Evolutionary conservation across 176 grass and related monocot species (phyloP), one percentile per base, ranked within the genome.

Genomic region (Thinopyrum elongatum): DNA sequence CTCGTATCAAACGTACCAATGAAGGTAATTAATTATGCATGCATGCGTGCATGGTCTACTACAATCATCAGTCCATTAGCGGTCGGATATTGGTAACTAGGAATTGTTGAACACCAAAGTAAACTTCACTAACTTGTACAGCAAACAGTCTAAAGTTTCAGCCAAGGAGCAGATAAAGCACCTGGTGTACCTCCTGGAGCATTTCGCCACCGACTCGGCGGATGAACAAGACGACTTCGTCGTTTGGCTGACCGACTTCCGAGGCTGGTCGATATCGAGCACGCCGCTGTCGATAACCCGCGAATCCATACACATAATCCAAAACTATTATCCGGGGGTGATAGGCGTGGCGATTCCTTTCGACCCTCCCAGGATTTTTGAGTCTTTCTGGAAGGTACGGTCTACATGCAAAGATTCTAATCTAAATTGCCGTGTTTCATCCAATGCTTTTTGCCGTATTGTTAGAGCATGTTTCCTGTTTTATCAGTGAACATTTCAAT

Each of bases 321-420:
- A 91, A 7, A 87, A 88, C 62, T 85, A 88, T 21, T 91, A 88
- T 49, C 90, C 85, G 13, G 90, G 87, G 47, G 55, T 86, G 71
- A 74, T 91, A 14, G 90, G 22, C 22, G 8, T 85, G 31, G 90
- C 76, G 31, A 65, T 88, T 26, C 29, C 77, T 13, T 81, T 80
- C 78, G 76, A 91, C 8, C 86, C 90, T 28, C 90, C 85, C 11
- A 85, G 49, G 77, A 88, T 91, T 59, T 91, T 91, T 72, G 82
- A 88, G 27, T 91, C 82, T 51, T 91, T 91, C 15, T 92, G 86
- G 83, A 92, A 92, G 90, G 90, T 41, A 41, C 30, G 30, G 30
- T 31, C 1, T 3, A n/a, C 86, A 85, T 41, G 10, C 7, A 9
- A 36, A 36, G 3, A 25, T 4, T 60, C 53, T 1, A 58, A 58